Evolutionary conservation across 2,329 filamentous ascomycete genomes (phyloP), one percentile per base, ranked within the genome.

Genomic region (Colletotrichum kahawae): DNA sequence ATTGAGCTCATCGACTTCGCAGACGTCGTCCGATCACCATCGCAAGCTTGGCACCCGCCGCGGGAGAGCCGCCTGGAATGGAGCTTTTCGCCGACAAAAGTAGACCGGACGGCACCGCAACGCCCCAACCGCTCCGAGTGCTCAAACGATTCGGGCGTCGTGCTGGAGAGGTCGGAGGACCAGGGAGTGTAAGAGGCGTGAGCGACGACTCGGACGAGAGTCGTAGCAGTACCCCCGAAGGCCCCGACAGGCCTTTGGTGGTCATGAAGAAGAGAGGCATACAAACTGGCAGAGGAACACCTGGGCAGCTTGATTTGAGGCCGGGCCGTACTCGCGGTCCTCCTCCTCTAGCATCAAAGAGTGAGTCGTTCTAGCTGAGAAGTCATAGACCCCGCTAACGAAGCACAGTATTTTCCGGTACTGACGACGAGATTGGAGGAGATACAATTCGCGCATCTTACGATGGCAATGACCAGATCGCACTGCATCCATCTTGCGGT

Each of bases 111-210:
- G 63, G 16, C 21, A 29, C 36, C 27, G 82, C 82, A 78, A 79
- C 80, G 71, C 86, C 88, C 21, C 84, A 84, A 36, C 90, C 90
- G 13, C 80, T 91, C 38, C 86, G 87, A 54, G 88, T 91, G 78
- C 80, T 87, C 78, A 91, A 90, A 79, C 82, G 82, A 78, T 21
- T 75, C 76, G 71, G 66, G 74, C 8, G 59, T 68, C n/a, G 57
- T 43, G 12, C 27, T 64, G 43, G 63, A 72, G 38, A 56, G 33
- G 16, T 43, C 57, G 18, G 65, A 76, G 29, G 54, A 70, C 73
- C 68, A 79, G 77, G 78, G 70, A 79, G 38, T 16, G 31, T 66
- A 33, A 76, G 74, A 33, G 77, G 57, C 14, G 75, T 62, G 48
- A 83, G 81, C 73, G 68, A 67, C 73, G 68, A 67, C 16, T 84